Evolutionary conservation across 805 yeast species (phyloP), one percentile per base, ranked within the genome.

Genomic region (Wickerhamiella sergipiensis): DNA sequence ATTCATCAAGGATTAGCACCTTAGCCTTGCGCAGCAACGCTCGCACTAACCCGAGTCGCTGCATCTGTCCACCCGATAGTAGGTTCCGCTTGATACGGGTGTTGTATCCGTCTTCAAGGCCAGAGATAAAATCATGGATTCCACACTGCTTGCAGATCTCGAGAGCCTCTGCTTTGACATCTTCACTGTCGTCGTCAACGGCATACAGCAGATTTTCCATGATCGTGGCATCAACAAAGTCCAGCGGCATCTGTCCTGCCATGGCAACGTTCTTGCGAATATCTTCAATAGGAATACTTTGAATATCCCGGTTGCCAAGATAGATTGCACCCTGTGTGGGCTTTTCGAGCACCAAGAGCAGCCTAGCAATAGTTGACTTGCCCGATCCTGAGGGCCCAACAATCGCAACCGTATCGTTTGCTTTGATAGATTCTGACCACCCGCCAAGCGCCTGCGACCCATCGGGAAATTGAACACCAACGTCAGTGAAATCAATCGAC

Each of bases 361-460:
- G 57, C 1, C 73, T 69, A 0, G 79, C 66, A 1, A 90, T 54
- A 0, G 97, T 87, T 0, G 96, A 83, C 64, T 92, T 92, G 0
- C 99, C 99, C 13, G 83, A 75, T 0, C 99, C 99, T 1, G 97
- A 85, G 36, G 76, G 79, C 0, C 98, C 99, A 2, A 81, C 77
- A 1, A 92, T 64, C 0, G 85, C 92, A 19, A 83, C 69, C 0
- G 76, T 69, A 51, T 78, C 77, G 18, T 77, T 76, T 10, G 67
- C 58, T 0, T 59, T 26, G 1, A 89, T 62, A 0, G 52, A 43
- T 31, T 83, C 66, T 9, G 65, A 63, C 6, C 84, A 57, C 29
- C 72, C 58, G 1, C 67, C 64, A 31, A 83, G 68, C 2, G 75
- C 67, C 2, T 19, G 10, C 1, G 46, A 42, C 2, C 57, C 56